These are phyloP conservation scores for Hippophae gyantsensis DNA, from an alignment of 306 rosid species.

Conservation along the genomic window DNA sequence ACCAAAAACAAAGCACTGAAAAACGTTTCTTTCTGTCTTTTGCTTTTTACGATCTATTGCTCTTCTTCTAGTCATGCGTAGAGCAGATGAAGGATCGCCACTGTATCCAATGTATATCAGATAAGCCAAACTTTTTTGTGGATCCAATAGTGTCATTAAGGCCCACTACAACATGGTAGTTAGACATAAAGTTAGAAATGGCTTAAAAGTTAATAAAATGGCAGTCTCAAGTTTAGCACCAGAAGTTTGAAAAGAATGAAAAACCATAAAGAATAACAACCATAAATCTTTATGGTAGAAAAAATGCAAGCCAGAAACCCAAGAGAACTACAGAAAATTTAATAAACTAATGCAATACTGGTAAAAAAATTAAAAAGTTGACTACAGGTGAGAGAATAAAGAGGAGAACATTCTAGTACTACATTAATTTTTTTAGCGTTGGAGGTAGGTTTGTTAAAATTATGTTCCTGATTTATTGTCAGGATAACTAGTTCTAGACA, in stretches of 20 bases:
- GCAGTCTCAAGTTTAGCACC: not conserved
- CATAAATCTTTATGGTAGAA: not conserved
- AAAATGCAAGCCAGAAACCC: too few relatives aligned
- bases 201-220: not conserved
- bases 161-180: slow-evolving; percentile 65
- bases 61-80: slow-evolving; percentile 70
- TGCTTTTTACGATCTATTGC: slow-evolving; percentile 56
- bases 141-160: slow-evolving; percentile 79
- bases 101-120: slow-evolving; percentile 81
- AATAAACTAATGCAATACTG: too few relatives aligned
- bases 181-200: not conserved
- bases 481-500: too few relatives aligned
- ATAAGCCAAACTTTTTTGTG: slow-evolving; percentile 63
- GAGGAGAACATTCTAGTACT: too few relatives aligned
- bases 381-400: too few relatives aligned
- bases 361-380: too few relatives aligned
- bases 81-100: slow-evolving; percentile 72
- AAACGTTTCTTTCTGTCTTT: slow-evolving; percentile 65
- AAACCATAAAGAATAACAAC: not conserved
- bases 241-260: not conserved
- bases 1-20: slow-evolving; percentile 92
- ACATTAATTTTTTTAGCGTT: too few relatives aligned
- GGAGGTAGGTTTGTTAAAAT: too few relatives aligned
- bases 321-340: too few relatives aligned
- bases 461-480: too few relatives aligned